These are phyloP conservation scores for Boletus speciosus DNA, from an alignment of 768 basidiomycete genomes.

Conservation along the genomic window DNA sequence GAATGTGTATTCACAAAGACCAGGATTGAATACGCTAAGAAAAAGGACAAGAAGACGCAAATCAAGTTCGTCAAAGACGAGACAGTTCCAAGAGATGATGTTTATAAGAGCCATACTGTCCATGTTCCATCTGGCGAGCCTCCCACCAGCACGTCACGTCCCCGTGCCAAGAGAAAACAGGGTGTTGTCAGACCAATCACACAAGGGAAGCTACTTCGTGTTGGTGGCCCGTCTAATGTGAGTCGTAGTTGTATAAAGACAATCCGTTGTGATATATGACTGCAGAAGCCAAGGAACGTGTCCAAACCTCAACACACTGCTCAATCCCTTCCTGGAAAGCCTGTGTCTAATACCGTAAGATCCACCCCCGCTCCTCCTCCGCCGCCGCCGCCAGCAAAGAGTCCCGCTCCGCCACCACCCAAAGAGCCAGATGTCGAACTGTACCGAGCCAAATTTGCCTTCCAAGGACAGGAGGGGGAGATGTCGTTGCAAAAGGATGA, in stretches of 20 bases:
- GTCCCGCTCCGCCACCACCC: slow-evolving; percentile 51
- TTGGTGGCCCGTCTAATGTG: slow-evolving; percentile 71
- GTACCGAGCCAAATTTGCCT: slow-evolving; percentile 90
- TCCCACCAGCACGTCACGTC: slow-evolving; percentile 73
- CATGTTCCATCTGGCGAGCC: slow-evolving; percentile 88
- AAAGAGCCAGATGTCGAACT: slow-evolving; percentile 63
- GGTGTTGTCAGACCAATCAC: slow-evolving; percentile 84
- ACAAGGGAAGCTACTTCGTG: slow-evolving; percentile 73
- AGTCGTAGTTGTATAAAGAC: slow-evolving; percentile 10
- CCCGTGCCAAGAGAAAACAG: slow-evolving; percentile 83
- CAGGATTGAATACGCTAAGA: slow-evolving; percentile 89
- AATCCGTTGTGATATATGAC: slow-evolving; percentile 3
- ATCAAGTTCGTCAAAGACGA: slow-evolving; percentile 93
- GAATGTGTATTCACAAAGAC: slow-evolving; percentile 11
- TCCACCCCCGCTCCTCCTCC: slow-evolving; percentile 24
- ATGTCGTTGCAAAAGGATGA: slow-evolving; percentile 89
- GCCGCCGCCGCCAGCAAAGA: slow-evolving; percentile 39
- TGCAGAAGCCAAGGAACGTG: slow-evolving; percentile 42
- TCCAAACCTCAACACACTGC: slow-evolving; percentile 39
- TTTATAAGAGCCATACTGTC: slow-evolving; percentile 92
- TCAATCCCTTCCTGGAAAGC: slow-evolving; percentile 60
- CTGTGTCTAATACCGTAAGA: slow-evolving; percentile 31
- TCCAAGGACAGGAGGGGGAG: slow-evolving; percentile 90
- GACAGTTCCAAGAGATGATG: slow-evolving; percentile 67
- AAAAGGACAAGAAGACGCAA: slow-evolving; percentile 90